Evolutionary conservation across 139 green algal species (phyloP).

Genomic region (Coelastrella sp.): DNA sequence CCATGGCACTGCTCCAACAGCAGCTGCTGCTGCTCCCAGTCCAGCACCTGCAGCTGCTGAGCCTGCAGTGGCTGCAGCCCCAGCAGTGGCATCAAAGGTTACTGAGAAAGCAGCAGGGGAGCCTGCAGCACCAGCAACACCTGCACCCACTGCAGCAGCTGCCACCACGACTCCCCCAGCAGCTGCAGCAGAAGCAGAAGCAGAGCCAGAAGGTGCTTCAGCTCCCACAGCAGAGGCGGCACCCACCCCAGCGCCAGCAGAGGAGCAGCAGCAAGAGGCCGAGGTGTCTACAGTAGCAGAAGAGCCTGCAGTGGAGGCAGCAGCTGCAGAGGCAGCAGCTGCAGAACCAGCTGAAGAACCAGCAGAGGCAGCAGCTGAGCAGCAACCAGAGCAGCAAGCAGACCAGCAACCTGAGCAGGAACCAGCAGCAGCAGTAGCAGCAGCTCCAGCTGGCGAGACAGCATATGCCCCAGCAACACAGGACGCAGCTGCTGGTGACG

Average conservation of each 20-base stretch:
- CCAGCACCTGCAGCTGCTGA: not conserved
- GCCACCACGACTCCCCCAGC: not conserved
- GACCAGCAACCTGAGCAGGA: not conserved
- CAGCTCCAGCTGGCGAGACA: conserved; percentile 8
- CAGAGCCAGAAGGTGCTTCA: conserved; percentile 5
- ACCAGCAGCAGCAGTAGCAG: conserved; percentile 11
- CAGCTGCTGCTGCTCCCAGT: not conserved
- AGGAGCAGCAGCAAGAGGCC: not conserved
- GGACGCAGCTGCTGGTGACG: not conserved
- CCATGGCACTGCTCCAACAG: not conserved
- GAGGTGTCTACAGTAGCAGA: not conserved
- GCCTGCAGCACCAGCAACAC: not conserved
- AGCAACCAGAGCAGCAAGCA: not conserved
- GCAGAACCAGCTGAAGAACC: not conserved
- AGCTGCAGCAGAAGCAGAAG: conserved; percentile 1
- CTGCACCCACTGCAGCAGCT: not conserved
- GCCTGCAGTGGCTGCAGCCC: not conserved
- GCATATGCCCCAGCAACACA: too few relatives aligned
- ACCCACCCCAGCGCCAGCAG: not conserved
- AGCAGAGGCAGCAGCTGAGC: not conserved
- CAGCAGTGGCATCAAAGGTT: conserved; percentile 1
- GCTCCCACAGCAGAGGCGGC: not conserved
- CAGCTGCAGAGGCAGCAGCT: not conserved
- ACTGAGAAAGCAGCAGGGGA: conserved; percentile 12
- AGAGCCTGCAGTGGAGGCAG: not conserved